These are phyloP conservation scores for Mucor circinelloides DNA, from an alignment of 371 early-diverging fungal genomes.

Conservation along the genomic window DNA sequence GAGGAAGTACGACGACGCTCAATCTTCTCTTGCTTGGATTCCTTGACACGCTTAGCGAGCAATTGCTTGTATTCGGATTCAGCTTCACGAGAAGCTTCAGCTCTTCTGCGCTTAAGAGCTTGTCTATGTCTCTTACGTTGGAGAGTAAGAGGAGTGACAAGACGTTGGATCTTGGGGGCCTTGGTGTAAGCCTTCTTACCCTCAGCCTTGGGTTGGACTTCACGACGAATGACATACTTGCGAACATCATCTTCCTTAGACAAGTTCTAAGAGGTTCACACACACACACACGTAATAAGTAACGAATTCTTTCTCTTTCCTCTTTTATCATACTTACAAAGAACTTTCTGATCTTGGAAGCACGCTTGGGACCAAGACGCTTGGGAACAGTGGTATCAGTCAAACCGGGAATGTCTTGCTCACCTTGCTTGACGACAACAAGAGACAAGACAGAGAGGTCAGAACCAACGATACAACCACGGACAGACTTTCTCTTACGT, in stretches of 20 bases:
- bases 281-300: not conserved
- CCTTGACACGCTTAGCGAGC: slow-evolving; percentile 92
- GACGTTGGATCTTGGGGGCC: slow-evolving; percentile 96
- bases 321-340: slow-evolving; percentile 68
- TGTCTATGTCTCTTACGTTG: slow-evolving; percentile 91
- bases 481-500: slow-evolving; percentile 99
- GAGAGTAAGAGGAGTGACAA: slow-evolving; percentile 94
- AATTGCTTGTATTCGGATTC: slow-evolving; percentile 94
- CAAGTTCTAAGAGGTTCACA: slow-evolving; percentile 77
- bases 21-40: slow-evolving; percentile 78
- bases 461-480: slow-evolving; percentile 98
- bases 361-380: slow-evolving; percentile 99
- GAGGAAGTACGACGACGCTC: slow-evolving; percentile 70
- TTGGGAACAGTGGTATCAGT: slow-evolving; percentile 94
- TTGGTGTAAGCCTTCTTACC: slow-evolving; percentile 94
- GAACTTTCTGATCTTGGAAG: slow-evolving; percentile 98
- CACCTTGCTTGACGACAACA: too few relatives aligned
- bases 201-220: slow-evolving; percentile 86
- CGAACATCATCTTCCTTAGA: slow-evolving; percentile 98
- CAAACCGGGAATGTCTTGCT: slow-evolving; percentile 93
- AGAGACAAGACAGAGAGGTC: slow-evolving; percentile 96
- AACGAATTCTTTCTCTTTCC: not conserved
- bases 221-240: slow-evolving; percentile 98
- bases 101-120: slow-evolving; percentile 85
- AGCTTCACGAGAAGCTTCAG: slow-evolving; percentile 82